Percentiles rank a stretch among this genome's conserved stretches.
Evolutionary conservation across 2,329 filamentous ascomycete genomes (phyloP).

Genomic region (Endocalyx cinctus): DNA sequence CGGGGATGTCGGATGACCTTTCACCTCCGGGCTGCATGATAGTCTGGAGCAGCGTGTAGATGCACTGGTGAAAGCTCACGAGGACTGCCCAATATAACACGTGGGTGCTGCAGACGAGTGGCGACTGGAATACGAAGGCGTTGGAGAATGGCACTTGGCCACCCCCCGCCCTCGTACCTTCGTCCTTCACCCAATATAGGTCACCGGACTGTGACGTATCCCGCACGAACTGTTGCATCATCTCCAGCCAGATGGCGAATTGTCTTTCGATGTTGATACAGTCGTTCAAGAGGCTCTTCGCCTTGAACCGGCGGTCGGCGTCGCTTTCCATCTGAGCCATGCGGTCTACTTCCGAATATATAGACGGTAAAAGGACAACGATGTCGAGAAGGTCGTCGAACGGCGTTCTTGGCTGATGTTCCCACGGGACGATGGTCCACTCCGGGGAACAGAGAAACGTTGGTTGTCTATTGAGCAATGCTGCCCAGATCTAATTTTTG

Average conservation of each 20-base stretch:
- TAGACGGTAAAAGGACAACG: constrained; percentile 39
- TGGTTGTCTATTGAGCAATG: constrained; percentile 44
- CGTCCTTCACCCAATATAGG: constrained; percentile 38
- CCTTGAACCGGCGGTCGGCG: constrained; percentile 36
- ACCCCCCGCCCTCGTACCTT: constrained; percentile 19
- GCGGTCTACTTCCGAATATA: constrained; percentile 42
- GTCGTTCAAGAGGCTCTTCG: constrained; percentile 43
- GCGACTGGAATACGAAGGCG: constrained; percentile 40
- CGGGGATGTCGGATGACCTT: constrained; percentile 28
- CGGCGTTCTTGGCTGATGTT: constrained; percentile 43
- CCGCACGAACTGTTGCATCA: constrained; percentile 15
- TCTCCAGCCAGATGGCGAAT: constrained; percentile 43
- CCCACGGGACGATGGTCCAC: constrained; percentile 50
- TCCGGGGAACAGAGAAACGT: constrained; percentile 48
- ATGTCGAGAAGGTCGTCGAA: constrained; percentile 51
- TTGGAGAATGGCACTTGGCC: constrained; percentile 39
- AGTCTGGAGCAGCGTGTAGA: constrained; percentile 39
- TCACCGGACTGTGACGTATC: too few species aligned
- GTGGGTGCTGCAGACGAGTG: constrained; percentile 40
- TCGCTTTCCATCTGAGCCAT: constrained; percentile 36
- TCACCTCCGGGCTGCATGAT: constrained; percentile 41
- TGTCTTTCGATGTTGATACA: constrained; percentile 44
- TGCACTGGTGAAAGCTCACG: constrained; percentile 44
- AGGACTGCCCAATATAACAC: constrained; percentile 51
- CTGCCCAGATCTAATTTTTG: constrained; percentile 28